phyloP scores from a whole-genome alignment of 2,329 filamentous ascomycete genomes.

The Ascochyta rabiei region DNA sequence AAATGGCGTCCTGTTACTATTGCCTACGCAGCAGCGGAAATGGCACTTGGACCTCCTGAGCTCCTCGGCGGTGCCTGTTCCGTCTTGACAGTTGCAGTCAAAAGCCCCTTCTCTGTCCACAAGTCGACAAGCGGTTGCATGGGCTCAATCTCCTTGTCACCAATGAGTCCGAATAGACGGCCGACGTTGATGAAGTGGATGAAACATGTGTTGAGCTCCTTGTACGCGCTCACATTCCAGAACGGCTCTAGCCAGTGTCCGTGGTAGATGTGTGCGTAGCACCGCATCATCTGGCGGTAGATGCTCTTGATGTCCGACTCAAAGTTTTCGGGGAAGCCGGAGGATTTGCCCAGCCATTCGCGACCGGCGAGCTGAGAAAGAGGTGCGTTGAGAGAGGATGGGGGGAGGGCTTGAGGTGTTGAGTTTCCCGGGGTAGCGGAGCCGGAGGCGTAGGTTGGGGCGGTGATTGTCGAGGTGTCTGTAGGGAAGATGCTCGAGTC shows the following conservation, averaged over 20 bases:
- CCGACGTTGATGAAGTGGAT: constrained; percentile 66
- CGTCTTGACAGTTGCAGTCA: constrained; percentile 59
- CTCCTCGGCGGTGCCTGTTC: constrained; percentile 28
- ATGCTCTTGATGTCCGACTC: constrained; percentile 78
- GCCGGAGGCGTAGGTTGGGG: constrained; percentile 62
- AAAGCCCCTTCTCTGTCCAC: constrained; percentile 86
- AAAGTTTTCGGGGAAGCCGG: constrained; percentile 65
- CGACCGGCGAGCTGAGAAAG: constrained; percentile 70
- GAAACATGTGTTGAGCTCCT: constrained; percentile 61
- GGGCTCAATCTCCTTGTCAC: constrained; percentile 88
- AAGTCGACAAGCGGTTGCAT: constrained; percentile 95
- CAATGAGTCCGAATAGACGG: constrained; percentile 78
- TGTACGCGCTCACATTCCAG: constrained; percentile 56
- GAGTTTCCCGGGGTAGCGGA: constrained; percentile 54
- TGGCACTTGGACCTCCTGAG: constrained; percentile 23
- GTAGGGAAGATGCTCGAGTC: constrained; percentile 90
- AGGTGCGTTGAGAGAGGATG: constrained; percentile 57
- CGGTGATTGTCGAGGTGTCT: constrained; percentile 71
- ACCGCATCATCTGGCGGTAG: constrained; percentile 62
- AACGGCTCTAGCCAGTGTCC: constrained; percentile 58
- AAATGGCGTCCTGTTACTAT: constrained; percentile 11
- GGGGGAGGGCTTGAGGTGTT: constrained; percentile 53
- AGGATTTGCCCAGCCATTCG: constrained; percentile 87
- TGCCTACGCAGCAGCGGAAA: constrained; percentile 21
- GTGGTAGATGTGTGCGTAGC: constrained; percentile 61